Conservation (phyloP, 83 land plant genomes). For the Picea mariana region DNA sequence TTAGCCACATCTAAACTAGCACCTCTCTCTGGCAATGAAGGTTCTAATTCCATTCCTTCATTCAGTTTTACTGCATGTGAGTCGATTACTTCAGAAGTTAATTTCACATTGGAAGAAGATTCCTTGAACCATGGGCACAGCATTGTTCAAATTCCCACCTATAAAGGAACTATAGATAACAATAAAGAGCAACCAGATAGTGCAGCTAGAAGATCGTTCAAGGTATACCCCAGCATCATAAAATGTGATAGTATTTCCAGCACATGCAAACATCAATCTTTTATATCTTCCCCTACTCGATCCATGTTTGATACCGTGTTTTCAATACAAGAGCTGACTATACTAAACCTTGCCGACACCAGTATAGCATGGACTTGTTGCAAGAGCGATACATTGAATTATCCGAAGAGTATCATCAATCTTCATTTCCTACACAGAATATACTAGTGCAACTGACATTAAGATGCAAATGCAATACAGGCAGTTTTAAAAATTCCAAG, state of each 20-base stretch:
- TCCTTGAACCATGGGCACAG: too few species aligned
- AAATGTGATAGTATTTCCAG: conserved; percentile 51
- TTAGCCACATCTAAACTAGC: too few species aligned
- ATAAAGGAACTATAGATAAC: background rate
- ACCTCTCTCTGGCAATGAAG: too few species aligned
- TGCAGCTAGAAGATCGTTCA: conserved; percentile 18
- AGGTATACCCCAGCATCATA: conserved; percentile 42
- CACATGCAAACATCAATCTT: conserved; percentile 19
- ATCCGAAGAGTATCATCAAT: conserved; percentile 8
- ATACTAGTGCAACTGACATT: conserved; percentile 7
- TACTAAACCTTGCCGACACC: conserved; percentile 27
- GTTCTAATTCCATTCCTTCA: too few species aligned
- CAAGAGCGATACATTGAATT: conserved; percentile 15
- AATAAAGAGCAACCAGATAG: conserved; percentile 21
- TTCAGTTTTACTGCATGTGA: background rate
- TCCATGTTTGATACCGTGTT: conserved; percentile 37
- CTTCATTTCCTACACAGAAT: conserved; percentile 10
- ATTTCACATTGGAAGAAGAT: background rate
- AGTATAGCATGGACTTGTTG: conserved; percentile 13
- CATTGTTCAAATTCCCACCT: too few species aligned
- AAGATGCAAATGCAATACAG: conserved; percentile 14
- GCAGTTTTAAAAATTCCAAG: background rate
- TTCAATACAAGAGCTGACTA: conserved; percentile 36
- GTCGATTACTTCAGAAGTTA: background rate
- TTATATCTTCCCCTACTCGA: conserved; percentile 17